Base-by-base conservation (phyloP, 371 early-diverging fungal genomes). In the Syncephalis plumigaleata region DNA sequence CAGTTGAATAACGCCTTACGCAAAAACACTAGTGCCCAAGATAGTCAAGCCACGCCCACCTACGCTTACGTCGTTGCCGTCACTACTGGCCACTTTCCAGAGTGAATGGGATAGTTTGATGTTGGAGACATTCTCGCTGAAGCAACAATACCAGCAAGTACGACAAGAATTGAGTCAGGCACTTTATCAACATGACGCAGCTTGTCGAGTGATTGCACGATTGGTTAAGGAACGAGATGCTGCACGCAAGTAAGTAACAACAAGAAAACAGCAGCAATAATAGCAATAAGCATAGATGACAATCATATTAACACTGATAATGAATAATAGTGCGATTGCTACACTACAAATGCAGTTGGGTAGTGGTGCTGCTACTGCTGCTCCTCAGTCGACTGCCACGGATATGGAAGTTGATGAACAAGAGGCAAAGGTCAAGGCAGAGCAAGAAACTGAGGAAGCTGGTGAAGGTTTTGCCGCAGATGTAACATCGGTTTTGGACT, bases 101-200 rank as follows among this genome's bases (percentile, higher is more conserved):
- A 84, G 85, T 60, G 93, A 93, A 58, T 94, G 89, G 89, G 95
- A 94, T 56, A 70, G 86, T 36, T 65, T 87, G 8, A 87, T 94
- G 75, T 71, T 96, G 31, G 96, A 93, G 63, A 82, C 88, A 1
- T 86, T 81, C 53, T 77, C 81, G 27, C 70, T 95, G 53, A 87
- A 84, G 61, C 83, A 86, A 59, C 87, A 92, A 63, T 83, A 91
- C 60, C 80, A 85, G 57, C 80, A 85, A 55, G 78, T 83, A 17
- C 75, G 89, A 40, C 90, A 89, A 61, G 93, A 94, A 55, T 69
- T 94, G 31, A 77, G 87, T 36, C 84, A 84, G 55, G 85, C 92
- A 1, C 66, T 94, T 46, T 96, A 93, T 59, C 90, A 93, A 62
- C 79, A 87, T 54, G 96, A 94, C 59, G 92, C 95, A 17, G 88